A percentile compares a stretch with the other conserved stretches of the same genome.
Conservation (phyloP, 2,329 filamentous ascomycete species). For the Hypoxylon sp. region DNA sequence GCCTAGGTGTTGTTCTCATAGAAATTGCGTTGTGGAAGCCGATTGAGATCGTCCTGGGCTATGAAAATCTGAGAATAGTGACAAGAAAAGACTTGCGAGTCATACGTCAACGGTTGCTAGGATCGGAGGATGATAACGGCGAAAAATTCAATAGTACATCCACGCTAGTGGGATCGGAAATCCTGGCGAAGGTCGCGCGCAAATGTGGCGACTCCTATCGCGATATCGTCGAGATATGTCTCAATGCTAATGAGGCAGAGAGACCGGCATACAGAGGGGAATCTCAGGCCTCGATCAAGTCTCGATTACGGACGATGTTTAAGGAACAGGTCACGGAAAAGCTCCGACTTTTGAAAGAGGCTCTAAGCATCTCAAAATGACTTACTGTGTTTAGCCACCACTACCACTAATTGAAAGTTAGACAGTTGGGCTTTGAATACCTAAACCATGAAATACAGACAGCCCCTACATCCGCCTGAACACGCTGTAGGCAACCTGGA, state of each 20-base stretch:
- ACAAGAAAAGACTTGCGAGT: background rate
- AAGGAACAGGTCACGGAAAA: slow-evolving; percentile 13
- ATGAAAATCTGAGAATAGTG: slow-evolving; percentile 5
- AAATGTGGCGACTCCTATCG: slow-evolving; percentile 12
- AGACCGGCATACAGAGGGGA: slow-evolving; percentile 24
- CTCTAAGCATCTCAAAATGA: slow-evolving; percentile 2
- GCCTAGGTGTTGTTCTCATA: slow-evolving; percentile 63
- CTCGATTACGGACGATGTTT: slow-evolving; percentile 22
- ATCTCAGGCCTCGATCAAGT: background rate
- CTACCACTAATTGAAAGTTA: background rate
- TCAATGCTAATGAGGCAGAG: slow-evolving; percentile 22
- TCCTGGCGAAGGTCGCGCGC: background rate
- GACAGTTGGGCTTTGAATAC: too few species aligned
- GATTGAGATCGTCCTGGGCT: slow-evolving; percentile 57
- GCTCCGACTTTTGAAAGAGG: slow-evolving; percentile 15
- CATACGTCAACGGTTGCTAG: slow-evolving; percentile 4
- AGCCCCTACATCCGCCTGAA: background rate
- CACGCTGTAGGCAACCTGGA: too few species aligned
- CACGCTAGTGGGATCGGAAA: background rate
- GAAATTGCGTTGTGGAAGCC: slow-evolving; percentile 67
- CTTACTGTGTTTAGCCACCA: background rate
- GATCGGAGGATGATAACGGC: background rate
- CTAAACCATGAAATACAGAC: too few species aligned
- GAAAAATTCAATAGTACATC: too few species aligned
- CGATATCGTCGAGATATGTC: slow-evolving; percentile 27